Evolutionary conservation across 495 filamentous ascomycete species (phyloP).

Genomic region (Saxophila tyrrhenica): DNA sequence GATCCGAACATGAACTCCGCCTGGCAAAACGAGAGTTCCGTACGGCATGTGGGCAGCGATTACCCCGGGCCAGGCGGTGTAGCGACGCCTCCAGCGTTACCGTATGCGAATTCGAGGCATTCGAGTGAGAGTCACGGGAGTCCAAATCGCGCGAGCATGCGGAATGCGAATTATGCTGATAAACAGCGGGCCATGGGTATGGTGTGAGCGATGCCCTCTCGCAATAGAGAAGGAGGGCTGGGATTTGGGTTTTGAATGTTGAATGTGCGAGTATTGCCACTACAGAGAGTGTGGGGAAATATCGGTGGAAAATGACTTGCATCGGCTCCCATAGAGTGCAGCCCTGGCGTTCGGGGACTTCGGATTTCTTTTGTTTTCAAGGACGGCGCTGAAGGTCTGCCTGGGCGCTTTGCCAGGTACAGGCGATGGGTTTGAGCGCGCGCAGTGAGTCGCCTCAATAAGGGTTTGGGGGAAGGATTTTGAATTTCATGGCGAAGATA

Average conservation of each 20-base stretch:
- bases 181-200: constrained; percentile 15
- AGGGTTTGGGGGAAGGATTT: not conserved
- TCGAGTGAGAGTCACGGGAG: constrained; percentile 10
- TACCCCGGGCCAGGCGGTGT: not conserved
- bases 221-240: not conserved
- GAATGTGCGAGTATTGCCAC: not conserved
- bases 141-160: constrained; percentile 8
- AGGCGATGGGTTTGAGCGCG: too few relatives aligned
- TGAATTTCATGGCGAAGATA: not conserved
- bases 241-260: not conserved
- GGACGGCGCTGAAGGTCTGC: too few relatives aligned
- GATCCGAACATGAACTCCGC: constrained; percentile 13
- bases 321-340: too few relatives aligned
- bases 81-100: constrained; percentile 4
- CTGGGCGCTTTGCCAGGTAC: too few relatives aligned
- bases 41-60: constrained; percentile 18
- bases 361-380: too few relatives aligned
- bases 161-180: constrained; percentile 6
- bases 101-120: constrained; percentile 6
- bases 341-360: too few relatives aligned
- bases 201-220: not conserved
- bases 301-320: too few relatives aligned
- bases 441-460: too few relatives aligned
- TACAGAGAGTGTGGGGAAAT: too few relatives aligned
- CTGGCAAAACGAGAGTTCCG: constrained; percentile 22